These are phyloP conservation scores for Candida dajiaensis DNA, from an alignment of 805 yeast species.

Conservation along the genomic window DNA sequence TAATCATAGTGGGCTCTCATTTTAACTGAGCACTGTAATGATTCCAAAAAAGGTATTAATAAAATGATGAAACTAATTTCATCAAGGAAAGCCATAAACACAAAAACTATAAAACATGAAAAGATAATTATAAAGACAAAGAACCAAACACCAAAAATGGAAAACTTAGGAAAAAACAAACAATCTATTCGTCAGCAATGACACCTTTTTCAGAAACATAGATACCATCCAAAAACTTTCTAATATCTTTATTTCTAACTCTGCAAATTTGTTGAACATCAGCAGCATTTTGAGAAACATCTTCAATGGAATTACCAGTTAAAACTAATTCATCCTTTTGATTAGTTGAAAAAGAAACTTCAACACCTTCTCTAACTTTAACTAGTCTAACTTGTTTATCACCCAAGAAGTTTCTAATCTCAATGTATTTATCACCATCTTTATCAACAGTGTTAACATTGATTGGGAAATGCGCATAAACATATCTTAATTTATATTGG, in stretches of 20 bases:
- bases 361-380: conserved; percentile 83
- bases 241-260: conserved; percentile 99
- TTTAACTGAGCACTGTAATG: conserved; percentile 11
- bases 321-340: conserved; percentile 94
- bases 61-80: not conserved
- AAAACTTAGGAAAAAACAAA: too few relatives aligned
- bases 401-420: conserved; percentile 99
- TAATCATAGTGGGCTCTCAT: conserved; percentile 14
- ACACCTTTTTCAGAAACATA: conserved; percentile 95
- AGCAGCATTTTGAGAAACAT: conserved; percentile 97
- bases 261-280: conserved; percentile 97
- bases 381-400: conserved; percentile 95
- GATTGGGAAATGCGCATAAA: conserved; percentile 99
- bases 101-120: conserved; percentile 1
- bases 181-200: conserved; percentile 54
- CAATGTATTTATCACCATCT: conserved; percentile 70
- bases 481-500: conserved; percentile 99
- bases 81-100: not conserved
- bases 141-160: not conserved
- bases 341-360: conserved; percentile 68
- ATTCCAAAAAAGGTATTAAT: conserved; percentile 4
- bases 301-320: conserved; percentile 93
- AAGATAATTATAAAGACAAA: not conserved
- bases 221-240: conserved; percentile 99
- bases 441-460: conserved; percentile 86